Conservation (phyloP, 2,329 filamentous ascomycete genomes). For the Cladosporium sp. region DNA sequence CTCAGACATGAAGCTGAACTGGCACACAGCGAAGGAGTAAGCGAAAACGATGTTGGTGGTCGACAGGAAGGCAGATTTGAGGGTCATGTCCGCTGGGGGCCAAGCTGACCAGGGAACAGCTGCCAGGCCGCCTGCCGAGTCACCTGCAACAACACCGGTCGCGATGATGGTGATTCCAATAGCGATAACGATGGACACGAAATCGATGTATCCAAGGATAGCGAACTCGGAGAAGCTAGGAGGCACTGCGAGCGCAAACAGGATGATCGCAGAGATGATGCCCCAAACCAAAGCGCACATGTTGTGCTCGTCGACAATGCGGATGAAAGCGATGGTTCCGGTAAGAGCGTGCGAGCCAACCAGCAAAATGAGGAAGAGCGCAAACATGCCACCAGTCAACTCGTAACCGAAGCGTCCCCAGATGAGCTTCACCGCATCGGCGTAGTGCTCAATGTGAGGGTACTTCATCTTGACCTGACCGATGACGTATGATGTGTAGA, state of each 20-base stretch:
- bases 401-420: slow-evolving; percentile 47
- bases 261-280: slow-evolving; percentile 44
- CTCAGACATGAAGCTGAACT: slow-evolving; percentile 68
- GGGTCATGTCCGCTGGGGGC: slow-evolving; percentile 37
- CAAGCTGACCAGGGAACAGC: slow-evolving; percentile 38
- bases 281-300: slow-evolving; percentile 47
- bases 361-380: slow-evolving; percentile 45
- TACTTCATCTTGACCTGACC: slow-evolving; percentile 60
- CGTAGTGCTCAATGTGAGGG: slow-evolving; percentile 46
- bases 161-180: slow-evolving; percentile 40
- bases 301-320: slow-evolving; percentile 40
- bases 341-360: slow-evolving; percentile 48
- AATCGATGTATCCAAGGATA: slow-evolving; percentile 40
- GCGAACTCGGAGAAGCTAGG: slow-evolving; percentile 39
- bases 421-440: slow-evolving; percentile 46
- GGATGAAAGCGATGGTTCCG: slow-evolving; percentile 48
- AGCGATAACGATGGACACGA: slow-evolving; percentile 38
- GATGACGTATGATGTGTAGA: slow-evolving; percentile 63
- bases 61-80: slow-evolving; percentile 61
- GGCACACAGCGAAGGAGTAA: slow-evolving; percentile 55
- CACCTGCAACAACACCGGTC: slow-evolving; percentile 34
- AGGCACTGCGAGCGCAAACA: slow-evolving; percentile 38
- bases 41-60: slow-evolving; percentile 73
- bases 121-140: slow-evolving; percentile 32
- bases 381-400: slow-evolving; percentile 46